phyloP scores from a whole-genome alignment of 83 land plant species.

The Picea abies region DNA sequence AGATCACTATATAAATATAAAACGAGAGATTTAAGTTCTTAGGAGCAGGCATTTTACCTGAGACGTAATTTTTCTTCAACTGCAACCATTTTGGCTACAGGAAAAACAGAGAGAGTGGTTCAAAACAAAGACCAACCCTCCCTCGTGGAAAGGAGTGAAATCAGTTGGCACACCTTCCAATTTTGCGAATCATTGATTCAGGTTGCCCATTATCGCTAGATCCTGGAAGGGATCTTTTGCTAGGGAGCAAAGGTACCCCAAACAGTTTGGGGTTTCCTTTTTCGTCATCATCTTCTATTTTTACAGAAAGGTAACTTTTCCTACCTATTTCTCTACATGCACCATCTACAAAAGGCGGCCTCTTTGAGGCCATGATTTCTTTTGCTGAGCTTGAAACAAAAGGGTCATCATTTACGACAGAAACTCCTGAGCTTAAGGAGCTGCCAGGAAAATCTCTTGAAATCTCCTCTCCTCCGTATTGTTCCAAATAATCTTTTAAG shows the following conservation, averaged over 20 bases:
- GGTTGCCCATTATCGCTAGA: slow-evolving; percentile 16
- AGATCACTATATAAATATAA: background rate
- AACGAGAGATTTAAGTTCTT: background rate
- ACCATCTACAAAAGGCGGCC: slow-evolving; percentile 17
- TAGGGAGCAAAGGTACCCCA: slow-evolving; percentile 6
- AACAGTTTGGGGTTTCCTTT: slow-evolving; percentile 17
- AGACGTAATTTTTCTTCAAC: slow-evolving; percentile 6
- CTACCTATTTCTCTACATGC: slow-evolving; percentile 16
- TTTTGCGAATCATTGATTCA: slow-evolving; percentile 16
- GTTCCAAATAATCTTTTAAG: slow-evolving; percentile 14
- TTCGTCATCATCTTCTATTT: slow-evolving; percentile 21
- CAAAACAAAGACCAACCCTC: slow-evolving; percentile 3
- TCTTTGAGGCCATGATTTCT: slow-evolving; percentile 10
- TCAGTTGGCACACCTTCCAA: slow-evolving; percentile 21
- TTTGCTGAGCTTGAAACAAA: background rate
- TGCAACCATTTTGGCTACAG: slow-evolving; percentile 11
- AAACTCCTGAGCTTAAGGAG: slow-evolving; percentile 8
- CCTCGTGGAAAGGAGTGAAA: background rate
- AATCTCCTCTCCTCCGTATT: slow-evolving; percentile 14
- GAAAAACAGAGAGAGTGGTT: background rate
- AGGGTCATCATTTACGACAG: slow-evolving; percentile 3
- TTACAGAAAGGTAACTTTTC: slow-evolving; percentile 14
- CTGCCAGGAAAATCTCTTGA: slow-evolving; percentile 14
- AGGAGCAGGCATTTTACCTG: slow-evolving; percentile 10
- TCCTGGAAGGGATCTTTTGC: slow-evolving; percentile 12